Evolutionary conservation across 495 filamentous ascomycete genomes (phyloP).

Genomic region (Clavariopsis aquatica): DNA sequence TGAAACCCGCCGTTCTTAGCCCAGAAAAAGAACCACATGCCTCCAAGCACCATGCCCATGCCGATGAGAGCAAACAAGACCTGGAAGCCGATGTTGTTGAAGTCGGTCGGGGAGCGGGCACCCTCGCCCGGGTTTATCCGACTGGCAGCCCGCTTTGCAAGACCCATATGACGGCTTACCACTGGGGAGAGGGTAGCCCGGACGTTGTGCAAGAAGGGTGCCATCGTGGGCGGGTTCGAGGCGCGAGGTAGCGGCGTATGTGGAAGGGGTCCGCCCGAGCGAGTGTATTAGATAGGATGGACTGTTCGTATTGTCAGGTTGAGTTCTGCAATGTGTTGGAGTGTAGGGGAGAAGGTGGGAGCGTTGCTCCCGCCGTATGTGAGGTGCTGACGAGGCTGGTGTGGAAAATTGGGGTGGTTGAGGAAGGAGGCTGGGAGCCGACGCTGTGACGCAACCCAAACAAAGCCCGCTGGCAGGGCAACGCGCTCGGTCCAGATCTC

Average conservation of each 20-base stretch:
- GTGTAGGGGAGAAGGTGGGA: conserved; percentile 14
- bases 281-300: neutral
- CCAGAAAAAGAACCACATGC: conserved; percentile 99
- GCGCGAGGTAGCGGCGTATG: neutral
- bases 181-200: conserved; percentile 26
- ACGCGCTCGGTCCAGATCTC: neutral
- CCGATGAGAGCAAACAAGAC: conserved; percentile 84
- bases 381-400: conserved; percentile 18
- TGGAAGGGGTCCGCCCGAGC: neutral
- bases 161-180: conserved; percentile 27
- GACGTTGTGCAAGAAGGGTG: conserved; percentile 1
- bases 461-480: conserved; percentile 2
- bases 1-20: conserved; percentile 92
- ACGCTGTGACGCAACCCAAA: conserved; percentile 11
- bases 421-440: conserved; percentile 25
- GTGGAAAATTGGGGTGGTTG: conserved; percentile 12
- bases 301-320: conserved; percentile 5
- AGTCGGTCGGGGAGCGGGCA: conserved; percentile 60
- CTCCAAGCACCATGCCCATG: conserved; percentile 69
- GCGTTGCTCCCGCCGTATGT: conserved; percentile 1
- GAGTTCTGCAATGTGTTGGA: neutral
- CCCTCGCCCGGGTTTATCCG: conserved; percentile 52
- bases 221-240: conserved; percentile 1
- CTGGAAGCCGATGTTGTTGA: conserved; percentile 83
- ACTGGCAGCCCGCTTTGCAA: conserved; percentile 12